Evolutionary conservation across 129 eudicot species (phyloP), one percentile per base, ranked within the genome.

Genomic region (Centaurea solstitialis): DNA sequence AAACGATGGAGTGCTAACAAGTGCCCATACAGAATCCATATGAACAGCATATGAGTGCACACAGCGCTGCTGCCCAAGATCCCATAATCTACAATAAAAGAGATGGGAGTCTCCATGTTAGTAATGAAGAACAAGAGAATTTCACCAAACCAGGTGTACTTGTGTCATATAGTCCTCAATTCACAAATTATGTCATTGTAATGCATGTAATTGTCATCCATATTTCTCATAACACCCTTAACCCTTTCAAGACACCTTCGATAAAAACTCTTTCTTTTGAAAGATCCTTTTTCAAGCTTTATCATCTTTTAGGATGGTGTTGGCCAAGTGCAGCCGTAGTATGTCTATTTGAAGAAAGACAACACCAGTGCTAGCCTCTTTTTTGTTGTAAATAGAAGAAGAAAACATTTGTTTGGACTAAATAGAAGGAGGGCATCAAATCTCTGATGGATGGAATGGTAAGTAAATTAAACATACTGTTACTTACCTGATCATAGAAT

Each of bases 41-140:
- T 94, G 98, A 83, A 94, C 98, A 76, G 98, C 98, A 82, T 94
- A 94, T n/a, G 98, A 91, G 76, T 94, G 98, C 79, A 94, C 85
- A 47, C 98, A 94, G 11, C 98, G 89, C 87, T 94, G 98, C 84
- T 94, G 98, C 81, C 94, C 97, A 67, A 94, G 97, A 90, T 94
- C 98, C 98, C 98, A 94, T 24, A 91, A 83, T 76, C 98, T 94
- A 79, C 75, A 57, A 57, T 57, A 57, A 57, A 57, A 57, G n/a
- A 53, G 21, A 57, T 57, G 65, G 65, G 65, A 21, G 68, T 64
- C 68, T 64, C 28, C 30, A 64, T 64, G 68, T 64, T 21, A 64
- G 28, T 64, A 20, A 57, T 22, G 6, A 57, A 57, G 65, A 57
- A 17, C 65, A 17, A 57, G 22, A 57, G 22, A 17, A 57, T 17